Conservation (phyloP, 495 filamentous ascomycete genomes). For the Aspergillus homomorphus region DNA sequence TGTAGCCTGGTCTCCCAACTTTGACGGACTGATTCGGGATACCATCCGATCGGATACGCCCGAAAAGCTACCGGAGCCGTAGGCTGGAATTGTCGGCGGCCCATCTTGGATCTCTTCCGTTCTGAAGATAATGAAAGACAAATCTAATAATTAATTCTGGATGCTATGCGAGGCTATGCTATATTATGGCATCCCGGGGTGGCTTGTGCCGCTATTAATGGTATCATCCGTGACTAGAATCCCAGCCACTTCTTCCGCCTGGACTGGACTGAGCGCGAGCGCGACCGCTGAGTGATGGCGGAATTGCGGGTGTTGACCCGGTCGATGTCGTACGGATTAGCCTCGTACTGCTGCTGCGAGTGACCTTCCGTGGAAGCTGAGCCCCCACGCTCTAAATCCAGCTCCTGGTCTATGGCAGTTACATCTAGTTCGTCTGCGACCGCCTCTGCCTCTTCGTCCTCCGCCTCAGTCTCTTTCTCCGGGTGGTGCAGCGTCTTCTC, state of each 20-base stretch:
- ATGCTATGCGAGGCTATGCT: not conserved
- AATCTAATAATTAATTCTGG: not conserved
- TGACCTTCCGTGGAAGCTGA: conserved; percentile 13
- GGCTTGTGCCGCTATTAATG: not conserved
- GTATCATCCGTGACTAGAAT: conserved; percentile 5
- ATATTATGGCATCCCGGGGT: not conserved
- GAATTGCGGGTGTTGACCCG: conserved; percentile 30
- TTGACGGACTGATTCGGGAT: conserved; percentile 32
- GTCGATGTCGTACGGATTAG: conserved; percentile 30
- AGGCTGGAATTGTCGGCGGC: conserved; percentile 16
- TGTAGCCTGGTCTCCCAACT: conserved; percentile 44
- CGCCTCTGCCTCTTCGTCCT: conserved; percentile 1
- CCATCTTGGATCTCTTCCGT: not conserved
- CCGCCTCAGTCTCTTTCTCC: conserved; percentile 5
- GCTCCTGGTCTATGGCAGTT: not conserved
- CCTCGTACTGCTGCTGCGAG: conserved; percentile 19
- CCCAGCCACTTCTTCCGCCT: conserved; percentile 9
- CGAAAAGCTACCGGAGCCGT: conserved; percentile 24
- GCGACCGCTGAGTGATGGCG: conserved; percentile 24
- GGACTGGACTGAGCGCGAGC: conserved; percentile 5
- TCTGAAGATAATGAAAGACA: not conserved
- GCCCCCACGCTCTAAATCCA: not conserved
- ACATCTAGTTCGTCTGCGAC: not conserved
- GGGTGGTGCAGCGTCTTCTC: conserved; percentile 12
- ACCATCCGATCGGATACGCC: conserved; percentile 31